Conservation (phyloP, 371 early-diverging fungal species). For the Vittaforma corneae region DNA sequence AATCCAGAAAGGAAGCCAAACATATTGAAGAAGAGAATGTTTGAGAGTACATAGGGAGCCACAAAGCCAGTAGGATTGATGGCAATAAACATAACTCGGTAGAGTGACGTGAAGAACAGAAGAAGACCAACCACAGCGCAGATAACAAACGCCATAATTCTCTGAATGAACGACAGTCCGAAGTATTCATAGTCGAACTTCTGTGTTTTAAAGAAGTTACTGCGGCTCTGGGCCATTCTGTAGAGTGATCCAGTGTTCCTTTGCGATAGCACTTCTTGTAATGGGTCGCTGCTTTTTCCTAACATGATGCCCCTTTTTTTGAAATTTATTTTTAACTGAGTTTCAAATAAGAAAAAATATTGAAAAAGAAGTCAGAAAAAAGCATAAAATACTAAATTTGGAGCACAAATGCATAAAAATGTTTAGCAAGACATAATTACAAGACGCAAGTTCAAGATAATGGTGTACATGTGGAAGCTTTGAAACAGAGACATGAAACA, state of each 20-base stretch:
- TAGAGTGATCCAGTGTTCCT: slow-evolving; percentile 13
- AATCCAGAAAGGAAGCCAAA: slow-evolving; percentile 56
- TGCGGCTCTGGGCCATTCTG: slow-evolving; percentile 29
- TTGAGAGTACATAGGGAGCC: slow-evolving; percentile 53
- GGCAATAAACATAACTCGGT: slow-evolving; percentile 26
- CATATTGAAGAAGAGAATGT: slow-evolving; percentile 54
- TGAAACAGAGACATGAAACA: too few relatives aligned
- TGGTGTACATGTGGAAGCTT: too few relatives aligned
- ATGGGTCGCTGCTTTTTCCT: slow-evolving; percentile 22
- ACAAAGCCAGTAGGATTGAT: slow-evolving; percentile 44
- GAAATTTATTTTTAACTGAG: slow-evolving; percentile 2
- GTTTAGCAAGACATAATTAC: too few relatives aligned
- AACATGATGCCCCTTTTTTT: not conserved
- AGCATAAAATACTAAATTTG: not conserved
- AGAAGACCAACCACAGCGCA: slow-evolving; percentile 41
- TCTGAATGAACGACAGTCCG: slow-evolving; percentile 44
- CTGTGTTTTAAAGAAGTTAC: slow-evolving; percentile 37
- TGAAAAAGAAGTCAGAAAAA: not conserved
- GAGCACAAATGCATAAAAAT: too few relatives aligned
- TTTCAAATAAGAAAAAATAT: slow-evolving; percentile 3
- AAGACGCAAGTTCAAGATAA: too few relatives aligned
- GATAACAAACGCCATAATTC: slow-evolving; percentile 40
- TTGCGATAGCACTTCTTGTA: slow-evolving; percentile 39
- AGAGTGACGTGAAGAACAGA: slow-evolving; percentile 41
- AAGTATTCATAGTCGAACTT: slow-evolving; percentile 49